Evolutionary conservation across 176 grass and related monocot species (phyloP).

Genomic region (Carex littledalei): DNA sequence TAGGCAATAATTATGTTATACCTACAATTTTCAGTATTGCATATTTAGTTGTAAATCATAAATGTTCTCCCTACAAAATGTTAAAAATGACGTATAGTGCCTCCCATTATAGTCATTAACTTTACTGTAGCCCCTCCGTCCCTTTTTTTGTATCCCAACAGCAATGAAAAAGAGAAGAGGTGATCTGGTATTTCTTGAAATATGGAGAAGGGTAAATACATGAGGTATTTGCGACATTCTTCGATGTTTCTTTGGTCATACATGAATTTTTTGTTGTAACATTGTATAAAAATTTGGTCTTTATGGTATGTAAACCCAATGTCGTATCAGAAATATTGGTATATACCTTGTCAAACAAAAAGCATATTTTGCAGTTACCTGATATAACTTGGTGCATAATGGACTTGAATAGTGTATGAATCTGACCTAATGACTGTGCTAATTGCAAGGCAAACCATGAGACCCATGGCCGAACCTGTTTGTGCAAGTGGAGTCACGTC

Average conservation of each 20-base stretch:
- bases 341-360: not conserved
- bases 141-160: not conserved
- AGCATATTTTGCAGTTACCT: not conserved
- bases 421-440: not conserved
- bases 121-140: not conserved
- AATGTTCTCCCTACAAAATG: not conserved
- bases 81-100: not conserved
- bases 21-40: not conserved
- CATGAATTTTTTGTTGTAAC: not conserved
- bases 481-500: not conserved
- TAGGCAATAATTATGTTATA: not conserved
- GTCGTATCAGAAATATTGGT: not conserved
- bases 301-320: not conserved
- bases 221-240: not conserved
- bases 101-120: not conserved
- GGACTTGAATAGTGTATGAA: not conserved
- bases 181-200: not conserved
- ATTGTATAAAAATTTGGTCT: not conserved
- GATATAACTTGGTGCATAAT: not conserved
- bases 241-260: not conserved
- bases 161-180: not conserved
- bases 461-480: conserved; percentile 37
- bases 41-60: not conserved
- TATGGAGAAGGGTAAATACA: not conserved
- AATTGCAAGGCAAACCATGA: conserved; percentile 48